Evolutionary conservation across 176 grass and related monocot species (phyloP), one percentile per base, ranked within the genome.

Genomic region (Themeda triandra): DNA sequence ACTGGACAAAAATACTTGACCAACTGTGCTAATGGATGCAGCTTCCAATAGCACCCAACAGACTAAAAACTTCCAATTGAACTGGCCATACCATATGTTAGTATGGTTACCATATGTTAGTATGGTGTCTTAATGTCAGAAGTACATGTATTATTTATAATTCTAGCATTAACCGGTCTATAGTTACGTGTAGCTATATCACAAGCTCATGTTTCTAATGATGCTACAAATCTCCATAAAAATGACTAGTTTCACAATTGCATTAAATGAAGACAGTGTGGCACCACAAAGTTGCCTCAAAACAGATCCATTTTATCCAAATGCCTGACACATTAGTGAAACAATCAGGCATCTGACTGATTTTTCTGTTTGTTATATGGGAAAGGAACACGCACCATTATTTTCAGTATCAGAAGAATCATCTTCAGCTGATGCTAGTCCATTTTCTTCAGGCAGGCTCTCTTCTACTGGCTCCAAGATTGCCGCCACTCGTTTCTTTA

Each of bases 401-500:
- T 91, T 82, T 87, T 99, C 97, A 63, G 87, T 48, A 83, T 96
- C 97, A 69, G 93, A 93, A 76, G 83, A 80, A 82, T 91, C 75
- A 31, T 93, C 84, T 87, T 94, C 91, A 40, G 23, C 76, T 82
- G 89, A 86, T 41, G 81, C 89, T 83, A 70, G 76, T 86, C 82
- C 88, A 82, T 92, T 99, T 94, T 99, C 96, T 83, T 88, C 91
- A 49, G 86, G 87, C 79, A 87, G 44, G 86, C 88, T 94, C 85
- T 83, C 86, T 82, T 91, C 97, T 70, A 91, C 88, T 73, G 97
- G 93, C 86, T 99, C 97, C 74, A 99, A 82, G 25, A 99, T 96
- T 76, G 97, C 97, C 49, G 90, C 92, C 54, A 99, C 92, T 60
- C 91, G 93, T 75, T 99, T 99, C 80, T 96, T 99, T 25, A 94